Evolutionary conservation across 371 early-diverging fungal genomes (phyloP).

Genomic region (Rhizopus sp.): DNA sequence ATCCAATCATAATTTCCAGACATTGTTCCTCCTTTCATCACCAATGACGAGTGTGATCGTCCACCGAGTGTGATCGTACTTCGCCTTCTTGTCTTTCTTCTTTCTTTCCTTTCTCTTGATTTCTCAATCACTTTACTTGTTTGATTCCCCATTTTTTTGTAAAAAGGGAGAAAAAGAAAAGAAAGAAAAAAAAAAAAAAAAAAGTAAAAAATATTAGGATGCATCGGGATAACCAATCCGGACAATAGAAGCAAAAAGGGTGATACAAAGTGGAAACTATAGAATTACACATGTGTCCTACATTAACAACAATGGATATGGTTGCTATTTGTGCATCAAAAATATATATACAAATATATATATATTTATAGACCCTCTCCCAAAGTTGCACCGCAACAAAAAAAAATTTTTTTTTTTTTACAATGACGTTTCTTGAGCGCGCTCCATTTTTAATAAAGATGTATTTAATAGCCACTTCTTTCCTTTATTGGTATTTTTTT

Average conservation of each 20-base stretch:
- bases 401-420: too few species aligned
- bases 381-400: too few species aligned
- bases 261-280: conserved; percentile 10
- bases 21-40: neutral
- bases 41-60: conserved; percentile 22
- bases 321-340: neutral
- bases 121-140: conserved; percentile 44
- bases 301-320: neutral
- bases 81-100: conserved; percentile 23
- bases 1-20: conserved; percentile 49
- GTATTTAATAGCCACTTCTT: too few species aligned
- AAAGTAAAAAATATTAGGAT: conserved; percentile 2
- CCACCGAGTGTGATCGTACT: conserved; percentile 39
- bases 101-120: conserved; percentile 32
- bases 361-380: neutral
- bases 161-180: neutral
- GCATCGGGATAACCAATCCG: conserved; percentile 23
- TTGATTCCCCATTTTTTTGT: conserved; percentile 43
- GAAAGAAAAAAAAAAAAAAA: conserved; percentile 4
- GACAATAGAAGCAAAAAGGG: conserved; percentile 16
- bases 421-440: too few species aligned
- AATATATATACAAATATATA: too few species aligned
- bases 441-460: too few species aligned
- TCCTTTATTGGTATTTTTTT: too few species aligned
- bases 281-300: conserved; percentile 2